Percentiles rank a stretch among this genome's conserved stretches.
These are phyloP conservation scores for Neovahlkampfia damariscottae DNA, from an alignment of 78 protist species.

Conservation along the genomic window DNA sequence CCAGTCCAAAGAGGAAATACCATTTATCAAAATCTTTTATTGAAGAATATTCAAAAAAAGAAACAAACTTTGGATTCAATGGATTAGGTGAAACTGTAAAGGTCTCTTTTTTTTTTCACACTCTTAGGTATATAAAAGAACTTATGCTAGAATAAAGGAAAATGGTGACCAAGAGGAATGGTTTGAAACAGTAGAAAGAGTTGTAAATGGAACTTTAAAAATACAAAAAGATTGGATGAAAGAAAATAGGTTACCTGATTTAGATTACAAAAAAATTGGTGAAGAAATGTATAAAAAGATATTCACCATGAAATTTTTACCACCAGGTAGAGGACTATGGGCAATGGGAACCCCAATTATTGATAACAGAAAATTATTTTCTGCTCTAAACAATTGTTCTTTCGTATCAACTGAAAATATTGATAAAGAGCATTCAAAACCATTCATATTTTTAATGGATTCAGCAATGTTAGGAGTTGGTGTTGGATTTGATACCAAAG, in stretches of 20 bases:
- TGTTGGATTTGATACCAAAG: constrained; percentile 12
- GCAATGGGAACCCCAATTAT: constrained; percentile 70
- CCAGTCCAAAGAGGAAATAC: no score
- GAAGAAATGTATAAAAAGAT: constrained; percentile 62
- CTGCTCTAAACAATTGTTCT: constrained; percentile 76
- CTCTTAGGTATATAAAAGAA: constrained; percentile 65
- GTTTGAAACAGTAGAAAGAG: constrained; percentile 55
- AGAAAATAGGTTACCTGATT: constrained; percentile 24
- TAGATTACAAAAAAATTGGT: constrained; percentile 34
- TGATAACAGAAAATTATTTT: constrained; percentile 46
- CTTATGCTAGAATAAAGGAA: constrained; percentile 57
- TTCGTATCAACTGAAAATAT: constrained; percentile 58
- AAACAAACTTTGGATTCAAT: constrained; percentile 53
- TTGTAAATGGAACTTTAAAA: constrained; percentile 71
- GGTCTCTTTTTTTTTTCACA: no score
- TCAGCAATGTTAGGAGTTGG: constrained; percentile 66
- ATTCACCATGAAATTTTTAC: constrained; percentile 67
- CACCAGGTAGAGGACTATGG: constrained; percentile 79
- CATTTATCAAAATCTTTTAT: no score
- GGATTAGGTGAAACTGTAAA: constrained; percentile 73
- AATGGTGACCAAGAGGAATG: constrained; percentile 53
- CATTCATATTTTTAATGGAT: constrained; percentile 78
- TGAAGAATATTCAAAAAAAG: not conserved
- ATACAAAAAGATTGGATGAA: constrained; percentile 64
- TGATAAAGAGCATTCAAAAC: constrained; percentile 36